phyloP scores from a whole-genome alignment of 208 protist species.

The Trypanosoma mega region DNA sequence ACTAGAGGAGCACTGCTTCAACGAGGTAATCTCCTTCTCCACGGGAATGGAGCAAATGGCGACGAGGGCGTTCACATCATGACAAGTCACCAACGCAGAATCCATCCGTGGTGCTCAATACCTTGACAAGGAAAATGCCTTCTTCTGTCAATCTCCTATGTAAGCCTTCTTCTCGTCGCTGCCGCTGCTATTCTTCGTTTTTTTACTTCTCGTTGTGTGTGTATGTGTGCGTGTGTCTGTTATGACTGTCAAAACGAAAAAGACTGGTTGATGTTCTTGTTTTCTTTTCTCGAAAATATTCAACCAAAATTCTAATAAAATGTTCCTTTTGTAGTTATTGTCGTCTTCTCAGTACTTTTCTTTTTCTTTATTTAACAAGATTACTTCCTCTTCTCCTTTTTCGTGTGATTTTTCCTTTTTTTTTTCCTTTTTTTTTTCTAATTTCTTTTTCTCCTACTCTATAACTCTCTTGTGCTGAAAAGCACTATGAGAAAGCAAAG shows the following conservation, averaged over 20 bases:
- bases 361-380: neutral
- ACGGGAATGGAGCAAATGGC: slow-evolving; percentile 51
- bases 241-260: neutral
- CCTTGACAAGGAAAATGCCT: too few relatives aligned
- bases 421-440: neutral
- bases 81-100: slow-evolving; percentile 18
- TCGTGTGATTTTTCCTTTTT: neutral
- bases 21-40: slow-evolving; percentile 53
- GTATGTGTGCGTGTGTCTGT: neutral
- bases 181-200: too few relatives aligned
- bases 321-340: too few relatives aligned
- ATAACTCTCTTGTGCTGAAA: slow-evolving; percentile 17
- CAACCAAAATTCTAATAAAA: neutral
- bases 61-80: slow-evolving; percentile 65
- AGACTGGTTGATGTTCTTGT: neutral
- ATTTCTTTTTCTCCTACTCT: neutral
- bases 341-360: neutral
- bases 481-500: slow-evolving; percentile 14
- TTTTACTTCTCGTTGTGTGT: neutral
- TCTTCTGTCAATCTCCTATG: too few relatives aligned
- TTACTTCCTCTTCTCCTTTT: neutral
- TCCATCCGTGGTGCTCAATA: too few relatives aligned
- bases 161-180: too few relatives aligned
- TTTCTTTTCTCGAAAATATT: neutral
- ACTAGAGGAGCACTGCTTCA: slow-evolving; percentile 84